Evolutionary conservation across 441 rosid genomes (phyloP), one percentile per base, ranked within the genome.

Genomic region (Euphorbia celastroides): DNA sequence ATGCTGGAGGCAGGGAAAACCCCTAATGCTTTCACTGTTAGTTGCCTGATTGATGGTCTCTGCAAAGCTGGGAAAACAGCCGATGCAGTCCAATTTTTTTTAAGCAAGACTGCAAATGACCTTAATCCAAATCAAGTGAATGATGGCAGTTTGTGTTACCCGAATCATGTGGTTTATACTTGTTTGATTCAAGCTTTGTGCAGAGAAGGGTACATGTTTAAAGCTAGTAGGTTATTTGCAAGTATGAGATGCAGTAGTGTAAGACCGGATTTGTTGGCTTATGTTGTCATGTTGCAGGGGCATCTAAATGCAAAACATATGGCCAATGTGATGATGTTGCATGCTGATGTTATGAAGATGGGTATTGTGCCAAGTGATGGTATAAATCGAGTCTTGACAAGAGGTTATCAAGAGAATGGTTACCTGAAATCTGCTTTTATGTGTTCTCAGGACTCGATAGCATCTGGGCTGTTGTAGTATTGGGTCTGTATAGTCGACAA

Each of bases 11-110:
- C 86, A 57, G 86, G 87, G n/a, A 78, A 82, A 73, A 70, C 62
- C 31, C 93, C 87, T 34, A 90, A 88, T 74, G 89, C 77, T 66
- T 83, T 93, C 72, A 90, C 96, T 5, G 80, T 83, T 69, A 86
- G 87, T 75, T 81, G 90, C 69, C 79, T 87, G 48, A 82, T 93
- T 73, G 80, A 87, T 65, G 90, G 96, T 52, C 81, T 93, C 62
- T 90, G 94, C 78, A 88, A 87, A 79, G 88, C 78, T 0, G 98
- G 98, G 62, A 66, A 70, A 71, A 63, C 72, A 62, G 67, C 76
- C 27, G 80, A 75, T 22, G 89, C 93, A 46, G 13, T 84, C 17
- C 64, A 66, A 1, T 71, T 87, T 68, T 80, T 84, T 74, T 68
- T 80, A 65, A 77, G 75, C 68, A 76, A 73, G 61, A 78, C 76